Evolutionary conservation across 306 rosid species (phyloP).

Genomic region (Carpinus fangiana): DNA sequence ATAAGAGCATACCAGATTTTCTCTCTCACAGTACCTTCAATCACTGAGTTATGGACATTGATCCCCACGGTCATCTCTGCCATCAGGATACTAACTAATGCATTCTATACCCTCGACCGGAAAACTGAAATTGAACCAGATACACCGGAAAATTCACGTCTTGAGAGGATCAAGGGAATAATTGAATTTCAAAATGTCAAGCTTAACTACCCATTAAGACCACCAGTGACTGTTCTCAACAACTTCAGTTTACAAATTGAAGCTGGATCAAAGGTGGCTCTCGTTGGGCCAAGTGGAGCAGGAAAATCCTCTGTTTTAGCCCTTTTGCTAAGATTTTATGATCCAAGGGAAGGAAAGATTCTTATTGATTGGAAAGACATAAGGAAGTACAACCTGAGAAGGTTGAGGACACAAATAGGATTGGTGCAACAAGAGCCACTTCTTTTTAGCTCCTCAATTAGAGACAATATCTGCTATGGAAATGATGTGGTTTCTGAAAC

Average conservation of each 20-base stretch:
- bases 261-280: no score
- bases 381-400: conserved; percentile 67
- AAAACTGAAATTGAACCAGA: conserved; percentile 73
- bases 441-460: conserved; percentile 68
- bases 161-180: conserved; percentile 46
- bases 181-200: conserved; percentile 58
- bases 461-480: conserved; percentile 76
- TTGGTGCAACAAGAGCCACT: conserved; percentile 88
- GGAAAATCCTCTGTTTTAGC: conserved; percentile 80
- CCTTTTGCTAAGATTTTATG: conserved; percentile 81
- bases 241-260: conserved; percentile 69
- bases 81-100: conserved; percentile 66
- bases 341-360: conserved; percentile 61
- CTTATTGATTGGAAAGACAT: conserved; percentile 68
- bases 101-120: conserved; percentile 73
- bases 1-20: conserved; percentile 89
- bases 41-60: conserved; percentile 84
- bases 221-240: conserved; percentile 55
- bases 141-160: conserved; percentile 44
- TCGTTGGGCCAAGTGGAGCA: no score
- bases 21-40: conserved; percentile 92
- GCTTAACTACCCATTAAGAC: conserved; percentile 74
- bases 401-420: conserved; percentile 75
- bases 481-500: conserved; percentile 60
- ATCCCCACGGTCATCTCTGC: conserved; percentile 87